Percentiles rank a stretch among this genome's conserved stretches.
Conservation (phyloP, 148 eudicot species). For the Limonium bicolor region DNA sequence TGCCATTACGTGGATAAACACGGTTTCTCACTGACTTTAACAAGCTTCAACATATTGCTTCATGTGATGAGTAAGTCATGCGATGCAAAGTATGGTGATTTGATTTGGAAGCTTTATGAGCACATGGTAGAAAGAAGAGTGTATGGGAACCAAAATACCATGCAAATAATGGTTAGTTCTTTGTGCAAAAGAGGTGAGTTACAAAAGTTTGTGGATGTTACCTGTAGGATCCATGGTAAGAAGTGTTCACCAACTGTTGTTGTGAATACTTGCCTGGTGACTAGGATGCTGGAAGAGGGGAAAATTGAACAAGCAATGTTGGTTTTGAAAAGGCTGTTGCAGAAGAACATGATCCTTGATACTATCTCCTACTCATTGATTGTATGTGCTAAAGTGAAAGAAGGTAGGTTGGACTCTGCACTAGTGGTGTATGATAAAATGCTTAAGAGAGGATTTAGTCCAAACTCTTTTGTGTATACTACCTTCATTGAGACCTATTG, state of each 20-base stretch:
- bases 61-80: conserved; percentile 36
- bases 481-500: conserved; percentile 41
- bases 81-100: conserved; percentile 15
- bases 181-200: conserved; percentile 76
- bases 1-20: conserved; percentile 40
- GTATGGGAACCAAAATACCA: conserved; percentile 50
- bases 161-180: conserved; percentile 40
- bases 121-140: conserved; percentile 47
- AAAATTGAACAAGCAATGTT: conserved; percentile 48
- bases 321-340: conserved; percentile 50
- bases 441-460: conserved; percentile 63
- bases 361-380: conserved; percentile 48
- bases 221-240: conserved; percentile 62
- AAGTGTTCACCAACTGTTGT: conserved; percentile 49
- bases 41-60: conserved; percentile 57
- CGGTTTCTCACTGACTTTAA: conserved; percentile 42
- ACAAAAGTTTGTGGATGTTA: conserved; percentile 33
- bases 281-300: conserved; percentile 46
- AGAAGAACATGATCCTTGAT: conserved; percentile 62
- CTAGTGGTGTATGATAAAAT: conserved; percentile 44
- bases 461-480: conserved; percentile 56
- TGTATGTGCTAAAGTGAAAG: conserved; percentile 44
- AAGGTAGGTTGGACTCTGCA: conserved; percentile 42
- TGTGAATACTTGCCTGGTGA: conserved; percentile 56
- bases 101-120: conserved; percentile 74